Evolutionary conservation across 352 stramenopile genomes (phyloP), one percentile per base, ranked within the genome.

Genomic region (Phytophthora litchii): DNA sequence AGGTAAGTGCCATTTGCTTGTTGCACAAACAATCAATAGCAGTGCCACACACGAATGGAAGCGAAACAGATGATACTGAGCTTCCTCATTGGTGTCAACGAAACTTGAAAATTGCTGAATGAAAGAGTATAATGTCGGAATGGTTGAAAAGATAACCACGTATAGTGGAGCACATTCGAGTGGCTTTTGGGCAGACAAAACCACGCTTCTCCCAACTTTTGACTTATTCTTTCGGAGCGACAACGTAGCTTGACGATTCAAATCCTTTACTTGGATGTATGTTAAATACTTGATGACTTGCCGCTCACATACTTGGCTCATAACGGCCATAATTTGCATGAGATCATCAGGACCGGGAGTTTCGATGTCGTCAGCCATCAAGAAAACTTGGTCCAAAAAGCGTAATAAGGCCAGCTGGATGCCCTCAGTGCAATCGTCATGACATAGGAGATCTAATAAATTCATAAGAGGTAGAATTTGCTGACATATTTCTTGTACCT

Each of bases 401-500:
- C 80, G 70, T n/a, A 89, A 51, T 7, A 86, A 44, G 11, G 77
- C 75, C 17, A 78, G 51, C 34, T 78, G 65, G 59, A 85, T 63
- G 2, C 80, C 80, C 59, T 85, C 70, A 0, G 77, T 82, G 48
- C 77, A 86, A 3, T 83, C 27, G 0, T 25, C 27, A 29, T 83
- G 56, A 11, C 42, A 43, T 14, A 88, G 23, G 31, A 89, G 34
- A 32, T 83, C 62, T 27, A 85, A 41, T 9, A 81, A 55, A 37
- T 61, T 78, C 10, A 42, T 38, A n/a, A 89, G 51, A 3, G 80
- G 69, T 16, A 88, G 34, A 27, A 88, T 75, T 50, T 89, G 77
- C 58, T 89, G 80, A 16, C 80, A 89, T 23, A 88, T 86, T 44
- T 88, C 76, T 56, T 89, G 80, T 4, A 75, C 76, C 11, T 71